Conservation (phyloP, 1,284 basidiomycete species). For the Apiotrichum laibachii region DNA sequence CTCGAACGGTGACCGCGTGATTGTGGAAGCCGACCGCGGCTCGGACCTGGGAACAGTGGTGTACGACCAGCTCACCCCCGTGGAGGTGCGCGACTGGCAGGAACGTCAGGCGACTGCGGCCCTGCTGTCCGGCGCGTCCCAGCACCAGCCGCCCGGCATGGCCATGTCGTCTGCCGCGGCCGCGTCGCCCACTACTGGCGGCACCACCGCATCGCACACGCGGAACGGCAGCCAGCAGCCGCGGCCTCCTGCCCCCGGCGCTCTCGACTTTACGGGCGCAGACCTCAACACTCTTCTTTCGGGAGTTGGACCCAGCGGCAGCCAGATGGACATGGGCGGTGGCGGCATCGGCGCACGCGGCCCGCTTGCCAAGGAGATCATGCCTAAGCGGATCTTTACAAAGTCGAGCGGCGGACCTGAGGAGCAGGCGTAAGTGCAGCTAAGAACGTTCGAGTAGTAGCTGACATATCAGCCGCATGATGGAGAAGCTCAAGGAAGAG, state of each 20-base stretch:
- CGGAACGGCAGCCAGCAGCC: slow-evolving; percentile 17
- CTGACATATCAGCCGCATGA: slow-evolving; percentile 60
- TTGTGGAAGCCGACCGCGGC: slow-evolving; percentile 91
- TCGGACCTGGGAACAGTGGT: slow-evolving; percentile 88
- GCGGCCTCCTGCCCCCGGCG: slow-evolving; percentile 19
- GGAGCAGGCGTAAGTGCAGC: slow-evolving; percentile 70
- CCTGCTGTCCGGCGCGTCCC: slow-evolving; percentile 44
- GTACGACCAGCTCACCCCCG: slow-evolving; percentile 83
- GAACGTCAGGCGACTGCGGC: slow-evolving; percentile 60
- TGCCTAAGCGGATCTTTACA: slow-evolving; percentile 94
- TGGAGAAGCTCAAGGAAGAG: slow-evolving; percentile 83
- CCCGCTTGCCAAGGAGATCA: slow-evolving; percentile 70
- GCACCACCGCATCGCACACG: slow-evolving; percentile 6
- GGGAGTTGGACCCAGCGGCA: slow-evolving; percentile 43
- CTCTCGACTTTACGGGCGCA: slow-evolving; percentile 33
- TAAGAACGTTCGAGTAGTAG: not conserved
- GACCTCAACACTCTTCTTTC: slow-evolving; percentile 40
- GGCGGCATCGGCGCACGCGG: slow-evolving; percentile 34
- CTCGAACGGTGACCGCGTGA: slow-evolving; percentile 81
- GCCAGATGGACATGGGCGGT: slow-evolving; percentile 37
- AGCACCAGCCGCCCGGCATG: slow-evolving; percentile 51
- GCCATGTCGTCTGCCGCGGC: slow-evolving; percentile 34
- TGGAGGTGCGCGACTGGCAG: slow-evolving; percentile 87
- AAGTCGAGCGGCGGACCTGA: slow-evolving; percentile 68
- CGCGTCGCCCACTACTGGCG: not conserved